Conservation (phyloP, 176 grass and related monocot genomes). For the Saccharum officinarum region DNA sequence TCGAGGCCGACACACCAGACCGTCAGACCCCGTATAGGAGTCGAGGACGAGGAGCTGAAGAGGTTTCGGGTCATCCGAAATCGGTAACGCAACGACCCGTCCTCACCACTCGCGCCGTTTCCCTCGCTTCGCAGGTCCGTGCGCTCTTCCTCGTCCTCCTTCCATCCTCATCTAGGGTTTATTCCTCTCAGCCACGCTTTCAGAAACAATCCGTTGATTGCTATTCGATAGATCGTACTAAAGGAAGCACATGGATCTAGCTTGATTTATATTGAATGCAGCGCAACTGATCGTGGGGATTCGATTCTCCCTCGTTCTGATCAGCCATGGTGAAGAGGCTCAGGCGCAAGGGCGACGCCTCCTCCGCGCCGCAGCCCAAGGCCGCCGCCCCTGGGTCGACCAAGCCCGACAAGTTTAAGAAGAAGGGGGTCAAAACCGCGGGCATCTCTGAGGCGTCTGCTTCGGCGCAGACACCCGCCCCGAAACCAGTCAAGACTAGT, state of each 20-base stretch:
- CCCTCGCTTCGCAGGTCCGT: conserved; percentile 13
- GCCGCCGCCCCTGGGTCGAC: neutral
- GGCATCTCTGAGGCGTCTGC: neutral
- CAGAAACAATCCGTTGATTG: neutral
- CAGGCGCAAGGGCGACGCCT: conserved; percentile 26
- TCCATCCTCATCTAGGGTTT: neutral
- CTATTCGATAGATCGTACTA: neutral
- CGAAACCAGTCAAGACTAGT: neutral
- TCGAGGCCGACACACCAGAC: no score
- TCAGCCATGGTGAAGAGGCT: conserved; percentile 50
- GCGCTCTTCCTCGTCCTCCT: neutral
- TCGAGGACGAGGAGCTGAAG: no score
- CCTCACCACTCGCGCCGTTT: neutral
- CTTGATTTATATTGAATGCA: neutral
- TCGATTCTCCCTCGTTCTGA: neutral
- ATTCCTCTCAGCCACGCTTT: neutral
- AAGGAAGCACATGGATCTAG: neutral
- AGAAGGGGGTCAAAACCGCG: conserved; percentile 26
- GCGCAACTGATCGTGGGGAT: neutral
- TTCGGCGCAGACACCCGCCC: conserved; percentile 6
- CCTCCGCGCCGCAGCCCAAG: conserved; percentile 23
- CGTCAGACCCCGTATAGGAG: no score
- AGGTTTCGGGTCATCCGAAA: neutral
- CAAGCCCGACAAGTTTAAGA: conserved; percentile 12
- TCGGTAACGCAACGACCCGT: neutral